Percentiles rank a stretch among this genome's conserved stretches.
These are phyloP conservation scores for Pseudozyma tsukubaensis DNA, from an alignment of 1,284 basidiomycete species.

Conservation along the genomic window DNA sequence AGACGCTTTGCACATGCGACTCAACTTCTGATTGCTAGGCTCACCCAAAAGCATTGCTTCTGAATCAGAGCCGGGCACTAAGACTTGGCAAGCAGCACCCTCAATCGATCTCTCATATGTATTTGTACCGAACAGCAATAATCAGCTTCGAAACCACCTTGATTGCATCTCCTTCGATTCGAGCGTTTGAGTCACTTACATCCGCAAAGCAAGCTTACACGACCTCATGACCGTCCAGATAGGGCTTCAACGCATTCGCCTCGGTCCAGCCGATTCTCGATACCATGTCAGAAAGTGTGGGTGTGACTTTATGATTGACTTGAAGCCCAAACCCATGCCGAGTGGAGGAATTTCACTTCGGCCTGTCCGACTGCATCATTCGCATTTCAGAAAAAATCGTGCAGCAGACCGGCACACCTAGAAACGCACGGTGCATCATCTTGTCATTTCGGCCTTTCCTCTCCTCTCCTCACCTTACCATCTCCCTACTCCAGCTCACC, in stretches of 20 bases:
- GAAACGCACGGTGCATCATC: conserved; percentile 9
- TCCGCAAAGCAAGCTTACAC: no score
- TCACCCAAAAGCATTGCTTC: background rate
- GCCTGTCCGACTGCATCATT: background rate
- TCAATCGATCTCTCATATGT: background rate
- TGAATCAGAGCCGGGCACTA: background rate
- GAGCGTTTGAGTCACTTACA: no score
- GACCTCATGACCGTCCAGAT: no score
- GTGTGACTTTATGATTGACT: background rate
- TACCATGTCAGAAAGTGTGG: background rate
- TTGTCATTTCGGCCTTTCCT: background rate
- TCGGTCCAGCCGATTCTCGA: background rate
- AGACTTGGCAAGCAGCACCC: background rate
- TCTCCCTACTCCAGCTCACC: no score
- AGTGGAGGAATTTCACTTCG: background rate
- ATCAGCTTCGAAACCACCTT: no score
- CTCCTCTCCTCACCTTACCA: background rate
- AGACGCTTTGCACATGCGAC: conserved; percentile 65
- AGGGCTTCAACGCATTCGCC: no score
- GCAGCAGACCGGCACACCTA: conserved; percentile 5
- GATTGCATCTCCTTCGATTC: no score
- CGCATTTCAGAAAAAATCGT: background rate
- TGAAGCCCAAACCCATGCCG: no score
- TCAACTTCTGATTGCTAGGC: conserved; percentile 41
- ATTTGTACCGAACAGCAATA: conserved; percentile 2